Conservation (phyloP, 164 flowering plant species). For the Dillenia turbinata region DNA sequence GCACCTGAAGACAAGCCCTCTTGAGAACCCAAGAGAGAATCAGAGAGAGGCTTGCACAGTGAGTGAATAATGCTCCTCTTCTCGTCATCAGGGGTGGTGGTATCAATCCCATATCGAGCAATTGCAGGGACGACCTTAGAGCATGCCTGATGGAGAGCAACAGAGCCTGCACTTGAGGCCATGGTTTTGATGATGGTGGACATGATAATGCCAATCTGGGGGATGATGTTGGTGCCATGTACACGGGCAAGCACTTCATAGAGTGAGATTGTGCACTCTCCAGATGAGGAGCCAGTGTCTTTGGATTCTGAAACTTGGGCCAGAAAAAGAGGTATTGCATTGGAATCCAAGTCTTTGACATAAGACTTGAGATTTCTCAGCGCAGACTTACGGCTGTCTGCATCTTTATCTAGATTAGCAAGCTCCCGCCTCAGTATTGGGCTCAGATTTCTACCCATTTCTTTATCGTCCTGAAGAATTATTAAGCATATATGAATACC, state of each 20-base stretch:
- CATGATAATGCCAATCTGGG: constrained; percentile 84
- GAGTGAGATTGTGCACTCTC: constrained; percentile 80
- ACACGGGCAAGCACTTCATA: constrained; percentile 85
- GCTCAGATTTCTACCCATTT: constrained; percentile 77
- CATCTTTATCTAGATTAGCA: constrained; percentile 86
- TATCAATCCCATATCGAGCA: constrained; percentile 81
- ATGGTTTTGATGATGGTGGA: constrained; percentile 64
- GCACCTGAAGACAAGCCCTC: constrained; percentile 83
- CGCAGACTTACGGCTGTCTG: constrained; percentile 85
- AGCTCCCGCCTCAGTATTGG: constrained; percentile 62
- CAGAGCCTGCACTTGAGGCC: constrained; percentile 77
- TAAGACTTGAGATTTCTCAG: constrained; percentile 80
- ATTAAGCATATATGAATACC: not conserved
- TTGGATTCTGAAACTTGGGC: constrained; percentile 83
- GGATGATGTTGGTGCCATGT: constrained; percentile 76
- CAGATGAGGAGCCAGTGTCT: constrained; percentile 47
- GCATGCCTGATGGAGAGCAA: constrained; percentile 89
- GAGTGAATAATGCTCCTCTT: constrained; percentile 62
- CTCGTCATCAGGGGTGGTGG: constrained; percentile 65
- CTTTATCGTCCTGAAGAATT: constrained; percentile 12
- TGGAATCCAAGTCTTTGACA: constrained; percentile 81
- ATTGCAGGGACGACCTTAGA: constrained; percentile 91
- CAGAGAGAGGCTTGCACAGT: constrained; percentile 80
- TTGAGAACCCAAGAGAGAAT: constrained; percentile 60
- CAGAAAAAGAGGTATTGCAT: constrained; percentile 72